Conservation (phyloP, 176 grass and related monocot genomes). For the Hordeum vulgare region DNA sequence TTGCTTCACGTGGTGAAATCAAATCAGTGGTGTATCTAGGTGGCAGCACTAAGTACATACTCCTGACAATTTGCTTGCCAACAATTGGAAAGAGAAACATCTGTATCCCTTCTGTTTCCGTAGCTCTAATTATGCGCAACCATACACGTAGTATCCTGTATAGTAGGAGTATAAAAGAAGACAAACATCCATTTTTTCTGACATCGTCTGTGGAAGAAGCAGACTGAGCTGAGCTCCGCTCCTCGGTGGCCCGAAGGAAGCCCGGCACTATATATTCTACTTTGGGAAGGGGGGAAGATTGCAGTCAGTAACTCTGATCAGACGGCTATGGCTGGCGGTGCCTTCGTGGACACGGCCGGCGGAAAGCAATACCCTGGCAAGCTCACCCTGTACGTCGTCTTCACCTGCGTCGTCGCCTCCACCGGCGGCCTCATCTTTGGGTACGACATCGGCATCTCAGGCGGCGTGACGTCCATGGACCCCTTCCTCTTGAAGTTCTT, state of each 20-base stretch:
- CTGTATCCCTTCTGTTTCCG: too few species aligned
- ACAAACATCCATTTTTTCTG: neutral
- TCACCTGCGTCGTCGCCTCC: constrained; percentile 71
- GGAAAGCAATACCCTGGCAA: constrained; percentile 65
- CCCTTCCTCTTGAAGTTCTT: constrained; percentile 26
- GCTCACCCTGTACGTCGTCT: constrained; percentile 66
- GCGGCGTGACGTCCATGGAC: constrained; percentile 38
- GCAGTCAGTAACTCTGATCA: neutral
- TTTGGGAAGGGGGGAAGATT: neutral
- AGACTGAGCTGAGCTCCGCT: neutral
- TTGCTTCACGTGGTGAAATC: neutral
- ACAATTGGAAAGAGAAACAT: neutral
- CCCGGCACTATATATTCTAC: neutral
- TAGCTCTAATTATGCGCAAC: too few species aligned
- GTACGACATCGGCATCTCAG: constrained; percentile 81
- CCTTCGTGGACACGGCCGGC: constrained; percentile 34
- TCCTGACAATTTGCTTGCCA: neutral
- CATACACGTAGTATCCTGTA: too few species aligned
- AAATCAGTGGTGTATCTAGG: too few species aligned
- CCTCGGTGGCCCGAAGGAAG: neutral
- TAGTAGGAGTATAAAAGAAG: too few species aligned
- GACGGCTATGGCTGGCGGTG: constrained; percentile 50
- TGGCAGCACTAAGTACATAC: too few species aligned
- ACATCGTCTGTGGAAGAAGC: neutral
- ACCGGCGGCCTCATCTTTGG: constrained; percentile 86